phyloP scores from a whole-genome alignment of 2,329 filamentous ascomycete species.

The Gyromitra esculenta region DNA sequence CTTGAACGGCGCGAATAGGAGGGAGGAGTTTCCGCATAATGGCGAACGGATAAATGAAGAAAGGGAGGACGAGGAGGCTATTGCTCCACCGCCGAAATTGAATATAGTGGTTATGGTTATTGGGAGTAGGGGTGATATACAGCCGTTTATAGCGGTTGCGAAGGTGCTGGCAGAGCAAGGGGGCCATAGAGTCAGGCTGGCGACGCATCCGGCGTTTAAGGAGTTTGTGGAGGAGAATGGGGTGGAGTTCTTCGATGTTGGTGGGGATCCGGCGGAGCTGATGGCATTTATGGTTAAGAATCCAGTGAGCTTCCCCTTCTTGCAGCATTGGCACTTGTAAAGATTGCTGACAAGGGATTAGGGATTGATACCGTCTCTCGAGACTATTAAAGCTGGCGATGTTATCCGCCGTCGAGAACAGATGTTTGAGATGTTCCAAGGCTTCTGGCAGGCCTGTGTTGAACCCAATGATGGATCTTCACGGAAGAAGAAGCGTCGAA shows the following conservation, averaged over 20 bases:
- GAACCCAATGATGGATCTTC: conserved; percentile 65
- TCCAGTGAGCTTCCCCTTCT: conserved; percentile 60
- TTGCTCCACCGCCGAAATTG: conserved; percentile 60
- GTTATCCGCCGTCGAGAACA: conserved; percentile 72
- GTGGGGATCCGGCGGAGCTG: conserved; percentile 79
- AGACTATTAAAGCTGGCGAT: conserved; percentile 77
- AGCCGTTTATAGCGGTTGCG: conserved; percentile 80
- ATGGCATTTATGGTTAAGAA: conserved; percentile 94
- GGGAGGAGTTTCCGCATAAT: not conserved
- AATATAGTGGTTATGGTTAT: conserved; percentile 89
- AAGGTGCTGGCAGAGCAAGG: conserved; percentile 76
- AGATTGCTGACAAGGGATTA: conserved; percentile 58
- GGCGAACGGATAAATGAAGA: not conserved
- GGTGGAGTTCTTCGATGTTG: conserved; percentile 82
- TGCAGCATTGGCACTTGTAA: conserved; percentile 26
- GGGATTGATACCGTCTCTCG: conserved; percentile 77
- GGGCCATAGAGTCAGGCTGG: conserved; percentile 79
- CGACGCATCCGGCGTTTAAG: conserved; percentile 80
- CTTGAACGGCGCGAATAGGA: conserved; percentile 11
- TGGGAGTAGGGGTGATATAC: conserved; percentile 80
- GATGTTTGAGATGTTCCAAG: conserved; percentile 85
- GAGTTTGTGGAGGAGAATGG: conserved; percentile 75
- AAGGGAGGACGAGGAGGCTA: conserved; percentile 8
- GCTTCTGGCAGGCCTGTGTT: conserved; percentile 82
- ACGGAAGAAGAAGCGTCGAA: conserved; percentile 10